Percentiles rank a stretch among this genome's conserved stretches.
Conservation (phyloP, 345 rosid species). For the Viola odorata region DNA sequence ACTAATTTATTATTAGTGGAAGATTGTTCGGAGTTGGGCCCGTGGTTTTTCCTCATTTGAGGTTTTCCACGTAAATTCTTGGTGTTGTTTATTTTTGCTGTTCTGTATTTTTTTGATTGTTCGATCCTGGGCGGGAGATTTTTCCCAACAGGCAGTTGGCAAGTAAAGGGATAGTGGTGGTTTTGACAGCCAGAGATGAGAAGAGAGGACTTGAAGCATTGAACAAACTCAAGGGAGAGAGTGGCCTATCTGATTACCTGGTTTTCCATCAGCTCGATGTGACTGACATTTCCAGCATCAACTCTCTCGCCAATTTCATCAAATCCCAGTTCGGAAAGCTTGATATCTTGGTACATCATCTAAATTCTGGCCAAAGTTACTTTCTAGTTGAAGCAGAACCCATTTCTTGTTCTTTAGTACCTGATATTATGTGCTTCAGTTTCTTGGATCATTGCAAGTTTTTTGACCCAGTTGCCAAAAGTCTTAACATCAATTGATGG, state of each 20-base stretch:
- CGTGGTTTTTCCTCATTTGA: no score
- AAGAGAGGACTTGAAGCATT: conserved; percentile 12
- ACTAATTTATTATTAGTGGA: no score
- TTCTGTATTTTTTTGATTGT: no score
- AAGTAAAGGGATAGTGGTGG: conserved; percentile 9
- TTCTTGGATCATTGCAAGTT: no score
- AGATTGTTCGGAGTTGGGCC: no score
- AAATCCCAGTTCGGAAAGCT: conserved; percentile 14
- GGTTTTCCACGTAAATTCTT: no score
- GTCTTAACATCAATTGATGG: no score
- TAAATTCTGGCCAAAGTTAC: background rate
- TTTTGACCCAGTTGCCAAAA: no score
- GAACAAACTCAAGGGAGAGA: conserved; percentile 1
- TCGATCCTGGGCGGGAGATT: conserved; percentile 12
- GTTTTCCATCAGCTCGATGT: conserved; percentile 20
- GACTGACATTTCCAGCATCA: background rate
- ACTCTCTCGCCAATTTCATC: conserved; percentile 2
- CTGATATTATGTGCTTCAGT: background rate
- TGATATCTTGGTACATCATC: conserved; percentile 5
- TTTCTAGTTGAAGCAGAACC: no score
- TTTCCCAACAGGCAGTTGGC: conserved; percentile 14
- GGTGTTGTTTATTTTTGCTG: no score
- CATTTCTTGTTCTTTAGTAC: background rate
- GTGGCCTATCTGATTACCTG: conserved; percentile 8
- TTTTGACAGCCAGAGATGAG: conserved; percentile 14